These are phyloP conservation scores for Plectosphaerella plurivora DNA, from an alignment of 2,329 filamentous ascomycete species.

Conservation along the genomic window DNA sequence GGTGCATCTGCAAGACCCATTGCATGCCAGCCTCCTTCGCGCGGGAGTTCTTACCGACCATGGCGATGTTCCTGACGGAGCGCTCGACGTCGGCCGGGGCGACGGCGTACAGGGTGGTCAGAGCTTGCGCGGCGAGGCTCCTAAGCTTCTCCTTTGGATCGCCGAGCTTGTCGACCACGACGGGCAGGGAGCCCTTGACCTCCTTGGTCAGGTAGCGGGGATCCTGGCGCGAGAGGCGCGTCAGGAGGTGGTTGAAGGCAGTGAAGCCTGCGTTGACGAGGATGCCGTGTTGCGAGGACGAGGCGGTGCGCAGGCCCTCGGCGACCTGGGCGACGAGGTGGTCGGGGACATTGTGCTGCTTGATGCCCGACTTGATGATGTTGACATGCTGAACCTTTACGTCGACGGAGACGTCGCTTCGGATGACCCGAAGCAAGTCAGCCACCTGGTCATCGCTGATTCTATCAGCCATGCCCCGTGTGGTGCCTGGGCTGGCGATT, in stretches of 20 bases:
- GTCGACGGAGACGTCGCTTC: constrained; percentile 63
- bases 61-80: constrained; percentile 70
- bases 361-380: constrained; percentile 80
- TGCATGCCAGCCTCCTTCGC: constrained; percentile 81
- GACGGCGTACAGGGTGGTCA: constrained; percentile 72
- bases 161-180: constrained; percentile 79
- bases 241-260: constrained; percentile 80
- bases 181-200: constrained; percentile 64
- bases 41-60: constrained; percentile 75
- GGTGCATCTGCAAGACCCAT: constrained; percentile 84
- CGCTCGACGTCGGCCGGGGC: constrained; percentile 72
- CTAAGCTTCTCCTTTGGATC: constrained; percentile 86
- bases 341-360: constrained; percentile 86
- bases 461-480: constrained; percentile 47
- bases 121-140: constrained; percentile 66
- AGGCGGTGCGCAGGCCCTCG: constrained; percentile 73
- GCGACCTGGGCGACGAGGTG: constrained; percentile 67
- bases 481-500: too few relatives aligned
- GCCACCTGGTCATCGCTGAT: constrained; percentile 56
- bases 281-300: constrained; percentile 69
- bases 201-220: constrained; percentile 68
- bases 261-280: constrained; percentile 83
- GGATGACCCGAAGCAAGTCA: constrained; percentile 46
- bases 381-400: constrained; percentile 68
- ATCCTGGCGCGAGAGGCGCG: constrained; percentile 80